Base-by-base conservation (phyloP, 441 rosid genomes). In the Arabidopsis lyrata region DNA sequence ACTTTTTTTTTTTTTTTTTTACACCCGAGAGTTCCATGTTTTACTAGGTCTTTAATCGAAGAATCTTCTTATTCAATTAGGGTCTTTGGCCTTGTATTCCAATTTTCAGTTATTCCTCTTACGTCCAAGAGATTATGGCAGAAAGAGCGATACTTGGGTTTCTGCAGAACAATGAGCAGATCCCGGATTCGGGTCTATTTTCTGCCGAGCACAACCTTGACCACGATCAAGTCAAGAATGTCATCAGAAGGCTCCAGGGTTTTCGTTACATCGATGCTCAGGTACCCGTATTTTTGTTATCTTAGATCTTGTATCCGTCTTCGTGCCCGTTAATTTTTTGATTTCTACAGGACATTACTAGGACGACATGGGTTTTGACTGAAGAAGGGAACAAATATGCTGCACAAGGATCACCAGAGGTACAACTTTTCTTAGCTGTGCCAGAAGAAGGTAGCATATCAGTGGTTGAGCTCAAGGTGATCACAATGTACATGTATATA, bases 361-460 rank as follows among this genome's bases (percentile, higher is more conserved):
- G 7, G 50, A 2, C 6, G 20, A 77, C 72, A 27, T 91, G 95
- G 92, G 85, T 87, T 22, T 89, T 93, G 70, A 89, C 96, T 0
- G 92, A 84, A 8, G 98, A 91, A 72, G 97, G 96, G 5, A 78
- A 80, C 50, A 85, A 77, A 39, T 93, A 91, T 76, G 89, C 90
- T 3, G 83, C 78, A 0, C 78, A 85, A 64, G 97, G 97, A 50
- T 87, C 97, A 4, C 98, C 97, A 0, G 96, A 93, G 74, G 81
- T 83, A 32, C 94, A 84, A 64, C 83, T 93, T 38, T 90, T 90
- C 76, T 77, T 80, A 82, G 96, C 92, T 47, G 52, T 47, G 2
- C 50, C 50, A 5, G 50, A 15, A 0, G 87, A 82, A 78, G 97
- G 97, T 9, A 82, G 86, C 82, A 89, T 91, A 31, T 36, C 88